Base-by-base conservation (phyloP, 257 asterid genomes). In the Salvia splendens region DNA sequence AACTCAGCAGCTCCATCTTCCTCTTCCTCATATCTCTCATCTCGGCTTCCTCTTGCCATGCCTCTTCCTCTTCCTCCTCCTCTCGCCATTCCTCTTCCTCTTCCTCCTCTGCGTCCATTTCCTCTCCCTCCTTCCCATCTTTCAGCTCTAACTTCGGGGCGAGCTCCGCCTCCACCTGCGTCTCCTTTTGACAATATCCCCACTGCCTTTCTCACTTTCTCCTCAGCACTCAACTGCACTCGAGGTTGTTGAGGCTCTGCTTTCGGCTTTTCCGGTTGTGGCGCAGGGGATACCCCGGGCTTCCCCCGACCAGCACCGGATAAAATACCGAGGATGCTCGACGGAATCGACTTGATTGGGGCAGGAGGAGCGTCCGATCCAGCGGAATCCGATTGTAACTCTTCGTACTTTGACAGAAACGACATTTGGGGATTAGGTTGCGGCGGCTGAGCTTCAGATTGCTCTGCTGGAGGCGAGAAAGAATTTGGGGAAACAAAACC, bases 261-360 rank as follows among this genome's bases (percentile, higher is more conserved):
- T 51, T 57, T 74, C 4, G 84, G 83, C 72, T 64, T 82, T 28
- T 68, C 80, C 0, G 81, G 16, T 7, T 55, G 78, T 3, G 53
- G 28, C 4, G 64, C 36, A 0, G 83, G 70, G 12, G 78, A 9
- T 33, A 33, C 10, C 10, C 35, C n/a, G 56, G 89, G 81, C 80
- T 77, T 82, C 47, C 98, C 96, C 35, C 98, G 85, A 46, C 97
- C 97, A 6, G 85, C 78, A 5, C 96, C 92, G 0, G 81, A 51
- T 52, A 81, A 28, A 32, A 67, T 72, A 3, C 73, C 52, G 12
- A 73, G 0, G 43, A 82, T 28, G 5, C 70, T 60, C 38, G 48
- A 10, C 12, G 87, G 77, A 5, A 83, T 84, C 12, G 40, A 8
- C 12, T 50, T 45, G 5, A 52, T 77, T 9, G 17, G 72, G 56